Evolutionary conservation across 106 monocot genomes (phyloP).

Genomic region (Dendrobium nobile): DNA sequence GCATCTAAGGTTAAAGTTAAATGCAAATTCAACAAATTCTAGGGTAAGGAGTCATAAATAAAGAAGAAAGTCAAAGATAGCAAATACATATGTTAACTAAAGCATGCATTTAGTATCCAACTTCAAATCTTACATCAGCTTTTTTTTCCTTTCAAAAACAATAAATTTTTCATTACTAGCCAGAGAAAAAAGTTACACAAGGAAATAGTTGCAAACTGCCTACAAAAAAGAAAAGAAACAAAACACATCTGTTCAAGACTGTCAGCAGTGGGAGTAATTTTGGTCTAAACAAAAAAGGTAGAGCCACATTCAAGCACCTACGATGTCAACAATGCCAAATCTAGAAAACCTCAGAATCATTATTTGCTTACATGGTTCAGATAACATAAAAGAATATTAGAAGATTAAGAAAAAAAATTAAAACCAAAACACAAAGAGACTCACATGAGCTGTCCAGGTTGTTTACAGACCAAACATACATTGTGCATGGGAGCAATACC

Average conservation of each 20-base stretch:
- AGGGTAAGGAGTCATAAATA: neutral
- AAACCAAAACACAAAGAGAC: neutral
- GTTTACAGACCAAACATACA: conserved; percentile 5
- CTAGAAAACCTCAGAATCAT: neutral
- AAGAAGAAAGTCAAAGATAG: neutral
- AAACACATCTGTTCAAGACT: too few relatives aligned
- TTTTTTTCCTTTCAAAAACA: neutral
- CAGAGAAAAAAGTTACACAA: too few relatives aligned
- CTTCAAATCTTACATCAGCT: neutral
- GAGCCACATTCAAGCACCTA: too few relatives aligned
- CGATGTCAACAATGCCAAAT: too few relatives aligned
- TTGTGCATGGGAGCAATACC: neutral
- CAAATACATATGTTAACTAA: neutral
- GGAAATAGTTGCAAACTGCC: too few relatives aligned
- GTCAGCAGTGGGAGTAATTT: too few relatives aligned
- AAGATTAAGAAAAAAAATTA: neutral
- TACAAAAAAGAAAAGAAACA: too few relatives aligned
- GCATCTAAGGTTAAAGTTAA: conserved; percentile 29
- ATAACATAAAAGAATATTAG: neutral
- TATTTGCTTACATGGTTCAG: neutral
- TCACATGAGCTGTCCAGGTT: conserved; percentile 7
- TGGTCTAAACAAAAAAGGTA: too few relatives aligned
- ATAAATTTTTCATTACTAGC: too few relatives aligned
- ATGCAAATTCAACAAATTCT: neutral
- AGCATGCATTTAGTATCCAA: neutral